These are phyloP conservation scores for Flaveria trinervia DNA, from an alignment of 129 eudicot genomes.

Conservation along the genomic window DNA sequence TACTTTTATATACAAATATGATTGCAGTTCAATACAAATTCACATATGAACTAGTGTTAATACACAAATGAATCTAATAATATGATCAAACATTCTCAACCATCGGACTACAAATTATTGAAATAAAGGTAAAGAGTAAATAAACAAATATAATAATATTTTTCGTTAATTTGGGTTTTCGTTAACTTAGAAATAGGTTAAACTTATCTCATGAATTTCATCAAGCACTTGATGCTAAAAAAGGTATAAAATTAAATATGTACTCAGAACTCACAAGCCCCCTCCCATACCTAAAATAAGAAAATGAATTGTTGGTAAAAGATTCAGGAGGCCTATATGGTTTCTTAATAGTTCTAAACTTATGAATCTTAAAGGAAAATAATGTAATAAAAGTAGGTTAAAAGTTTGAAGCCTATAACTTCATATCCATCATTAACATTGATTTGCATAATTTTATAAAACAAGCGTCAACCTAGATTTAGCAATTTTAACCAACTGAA, in stretches of 20 bases:
- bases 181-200: not conserved
- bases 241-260: too few relatives aligned
- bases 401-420: too few relatives aligned
- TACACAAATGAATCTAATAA: not conserved
- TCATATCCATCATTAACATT: too few relatives aligned
- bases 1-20: not conserved
- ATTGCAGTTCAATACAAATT: not conserved
- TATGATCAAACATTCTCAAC: not conserved
- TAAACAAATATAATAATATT: not conserved
- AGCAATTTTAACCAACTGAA: not conserved
- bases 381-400: too few relatives aligned
- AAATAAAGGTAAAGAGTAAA: not conserved
- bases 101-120: not conserved
- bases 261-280: too few relatives aligned
- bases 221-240: too few relatives aligned
- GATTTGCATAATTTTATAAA: not conserved
- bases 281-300: too few relatives aligned
- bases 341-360: too few relatives aligned
- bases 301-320: too few relatives aligned
- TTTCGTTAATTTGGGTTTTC: not conserved
- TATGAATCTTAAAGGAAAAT: too few relatives aligned
- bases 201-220: too few relatives aligned
- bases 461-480: not conserved
- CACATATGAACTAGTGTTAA: not conserved
- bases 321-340: too few relatives aligned